phyloP scores from a whole-genome alignment of 2,329 filamentous ascomycete genomes.

The Nemania abortiva region DNA sequence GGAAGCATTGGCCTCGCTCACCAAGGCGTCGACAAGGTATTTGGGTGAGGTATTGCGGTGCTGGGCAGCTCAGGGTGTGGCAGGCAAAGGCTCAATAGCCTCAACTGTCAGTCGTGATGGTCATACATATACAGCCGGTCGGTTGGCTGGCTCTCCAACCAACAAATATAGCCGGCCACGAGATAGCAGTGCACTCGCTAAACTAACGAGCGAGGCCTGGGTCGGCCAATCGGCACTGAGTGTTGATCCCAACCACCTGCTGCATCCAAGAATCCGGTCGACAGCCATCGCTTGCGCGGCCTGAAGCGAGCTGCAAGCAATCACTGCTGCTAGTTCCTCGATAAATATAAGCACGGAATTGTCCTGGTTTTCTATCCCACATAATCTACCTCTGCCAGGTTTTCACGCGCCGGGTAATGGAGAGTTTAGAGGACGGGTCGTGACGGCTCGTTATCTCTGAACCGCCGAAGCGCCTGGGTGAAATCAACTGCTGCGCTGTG shows the following conservation, averaged over 20 bases:
- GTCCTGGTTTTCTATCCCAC: constrained; percentile 13
- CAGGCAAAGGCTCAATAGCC: constrained; percentile 19
- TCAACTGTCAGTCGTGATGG: constrained; percentile 5
- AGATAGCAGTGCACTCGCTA: constrained; percentile 23
- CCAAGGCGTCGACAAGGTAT: not conserved
- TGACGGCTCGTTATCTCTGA: constrained; percentile 25
- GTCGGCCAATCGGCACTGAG: constrained; percentile 26
- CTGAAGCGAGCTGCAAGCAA: constrained; percentile 17
- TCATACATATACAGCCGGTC: constrained; percentile 16
- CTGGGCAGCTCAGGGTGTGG: not conserved
- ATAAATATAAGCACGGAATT: constrained; percentile 9
- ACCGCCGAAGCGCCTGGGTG: not conserved
- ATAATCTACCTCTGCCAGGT: constrained; percentile 21
- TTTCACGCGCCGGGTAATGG: constrained; percentile 25
- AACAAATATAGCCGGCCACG: constrained; percentile 29
- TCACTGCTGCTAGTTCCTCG: not conserved
- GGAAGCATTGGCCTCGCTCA: not conserved
- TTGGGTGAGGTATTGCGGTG: not conserved
- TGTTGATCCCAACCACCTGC: constrained; percentile 23
- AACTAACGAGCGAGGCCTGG: not conserved
- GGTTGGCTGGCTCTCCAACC: constrained; percentile 15
- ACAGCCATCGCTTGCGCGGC: constrained; percentile 21
- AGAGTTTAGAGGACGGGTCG: constrained; percentile 18
- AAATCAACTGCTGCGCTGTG: not conserved
- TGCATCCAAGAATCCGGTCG: constrained; percentile 27